phyloP scores from a whole-genome alignment of 2,329 filamentous ascomycete species.

The Sporothrix curviconia region DNA sequence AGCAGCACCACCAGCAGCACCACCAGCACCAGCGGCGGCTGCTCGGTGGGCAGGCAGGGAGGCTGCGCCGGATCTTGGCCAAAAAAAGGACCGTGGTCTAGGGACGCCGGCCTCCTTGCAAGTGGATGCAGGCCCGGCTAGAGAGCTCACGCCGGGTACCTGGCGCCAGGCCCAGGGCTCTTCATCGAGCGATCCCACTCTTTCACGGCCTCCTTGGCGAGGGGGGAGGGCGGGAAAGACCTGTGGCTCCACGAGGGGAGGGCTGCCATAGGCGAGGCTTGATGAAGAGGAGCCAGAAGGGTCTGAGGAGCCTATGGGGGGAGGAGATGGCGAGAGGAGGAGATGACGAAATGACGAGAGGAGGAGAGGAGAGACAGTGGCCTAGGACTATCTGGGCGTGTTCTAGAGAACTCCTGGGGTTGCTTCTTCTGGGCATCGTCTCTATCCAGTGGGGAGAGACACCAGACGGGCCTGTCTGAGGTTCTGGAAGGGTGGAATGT shows the following conservation, averaged over 20 bases:
- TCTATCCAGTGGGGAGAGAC: neutral
- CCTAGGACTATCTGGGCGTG: neutral
- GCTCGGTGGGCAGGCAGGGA: neutral
- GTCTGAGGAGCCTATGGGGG: too few species aligned
- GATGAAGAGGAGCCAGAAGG: too few species aligned
- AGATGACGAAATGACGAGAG: too few species aligned
- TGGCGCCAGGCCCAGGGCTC: neutral
- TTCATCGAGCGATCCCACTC: constrained; percentile 14
- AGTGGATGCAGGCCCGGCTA: neutral
- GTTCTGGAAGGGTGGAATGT: neutral
- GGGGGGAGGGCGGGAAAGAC: constrained; percentile 5
- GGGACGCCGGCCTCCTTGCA: constrained; percentile 2
- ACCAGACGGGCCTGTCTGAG: neutral
- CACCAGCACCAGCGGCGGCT: neutral
- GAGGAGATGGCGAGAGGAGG: neutral
- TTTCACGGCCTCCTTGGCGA: constrained; percentile 13
- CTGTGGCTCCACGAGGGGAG: constrained; percentile 1
- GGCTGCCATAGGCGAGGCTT: neutral
- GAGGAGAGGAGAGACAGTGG: neutral
- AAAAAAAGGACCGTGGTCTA: constrained; percentile 9
- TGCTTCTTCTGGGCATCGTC: constrained; percentile 4
- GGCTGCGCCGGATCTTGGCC: neutral
- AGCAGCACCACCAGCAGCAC: neutral
- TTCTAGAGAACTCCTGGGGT: constrained; percentile 3
- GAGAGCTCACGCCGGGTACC: too few species aligned